These are phyloP conservation scores for Termitomyces sp. DNA, from an alignment of 768 basidiomycete genomes.

Conservation along the genomic window DNA sequence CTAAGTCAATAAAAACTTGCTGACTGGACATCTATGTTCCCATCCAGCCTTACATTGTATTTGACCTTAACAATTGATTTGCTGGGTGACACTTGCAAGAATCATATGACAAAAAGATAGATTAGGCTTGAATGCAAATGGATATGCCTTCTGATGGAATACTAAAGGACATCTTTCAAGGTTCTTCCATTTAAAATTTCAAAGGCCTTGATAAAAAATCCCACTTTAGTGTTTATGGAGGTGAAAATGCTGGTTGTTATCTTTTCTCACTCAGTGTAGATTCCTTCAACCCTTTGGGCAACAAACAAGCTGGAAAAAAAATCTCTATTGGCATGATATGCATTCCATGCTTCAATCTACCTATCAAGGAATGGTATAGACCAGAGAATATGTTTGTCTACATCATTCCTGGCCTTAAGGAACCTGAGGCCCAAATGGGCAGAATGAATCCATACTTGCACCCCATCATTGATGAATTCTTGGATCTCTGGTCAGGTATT, in stretches of 20 bases:
- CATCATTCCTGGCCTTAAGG: neutral
- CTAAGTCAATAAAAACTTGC: too few species aligned
- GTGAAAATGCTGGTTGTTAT: too few species aligned
- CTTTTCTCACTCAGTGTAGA: slow-evolving; percentile 14
- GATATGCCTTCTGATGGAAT: too few species aligned
- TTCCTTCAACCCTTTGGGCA: slow-evolving; percentile 15
- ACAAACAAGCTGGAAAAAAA: slow-evolving; percentile 2
- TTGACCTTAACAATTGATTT: neutral
- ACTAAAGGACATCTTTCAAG: too few species aligned
- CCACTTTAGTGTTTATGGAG: slow-evolving; percentile 5
- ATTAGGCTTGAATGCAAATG: neutral
- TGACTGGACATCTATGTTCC: too few species aligned
- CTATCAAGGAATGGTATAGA: too few species aligned
- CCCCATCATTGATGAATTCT: neutral
- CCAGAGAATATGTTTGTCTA: neutral
- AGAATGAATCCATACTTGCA: too few species aligned
- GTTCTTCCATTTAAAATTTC: too few species aligned
- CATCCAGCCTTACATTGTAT: neutral
- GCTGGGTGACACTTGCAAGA: neutral
- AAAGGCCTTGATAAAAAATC: slow-evolving; percentile 17
- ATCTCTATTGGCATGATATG: too few species aligned
- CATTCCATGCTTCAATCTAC: too few species aligned
- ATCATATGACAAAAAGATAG: neutral
- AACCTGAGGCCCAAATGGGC: neutral
- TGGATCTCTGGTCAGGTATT: neutral